phyloP scores from a whole-genome alignment of 139 green algal species.

The Ettlia oleoabundans region DNA sequence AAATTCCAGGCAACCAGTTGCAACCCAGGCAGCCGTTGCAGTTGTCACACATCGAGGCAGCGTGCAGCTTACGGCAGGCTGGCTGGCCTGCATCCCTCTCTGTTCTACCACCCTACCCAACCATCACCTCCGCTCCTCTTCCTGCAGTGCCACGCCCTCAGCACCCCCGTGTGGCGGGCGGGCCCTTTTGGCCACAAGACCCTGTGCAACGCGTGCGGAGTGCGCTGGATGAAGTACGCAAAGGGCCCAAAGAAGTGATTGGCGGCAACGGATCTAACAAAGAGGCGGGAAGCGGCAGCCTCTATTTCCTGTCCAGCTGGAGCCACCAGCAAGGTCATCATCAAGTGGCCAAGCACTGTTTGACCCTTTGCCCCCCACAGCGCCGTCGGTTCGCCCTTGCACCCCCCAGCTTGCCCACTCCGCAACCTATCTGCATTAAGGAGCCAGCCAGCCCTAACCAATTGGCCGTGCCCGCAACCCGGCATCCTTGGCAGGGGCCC shows the following conservation, averaged over 20 bases:
- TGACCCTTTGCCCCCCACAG: not conserved
- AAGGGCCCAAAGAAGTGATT: conserved; percentile 40
- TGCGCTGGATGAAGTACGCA: conserved; percentile 60
- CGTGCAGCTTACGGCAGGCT: not conserved
- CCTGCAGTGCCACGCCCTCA: conserved; percentile 28
- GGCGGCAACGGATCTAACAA: not conserved
- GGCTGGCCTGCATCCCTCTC: not conserved
- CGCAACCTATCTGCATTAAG: too few relatives aligned
- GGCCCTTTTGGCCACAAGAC: conserved; percentile 84
- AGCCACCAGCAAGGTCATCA: too few relatives aligned
- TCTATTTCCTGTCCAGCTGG: not conserved
- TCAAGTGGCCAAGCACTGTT: too few relatives aligned
- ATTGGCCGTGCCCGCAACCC: too few relatives aligned
- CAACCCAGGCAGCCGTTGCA: too few relatives aligned
- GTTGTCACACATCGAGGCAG: too few relatives aligned
- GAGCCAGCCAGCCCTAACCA: too few relatives aligned
- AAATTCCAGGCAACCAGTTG: too few relatives aligned
- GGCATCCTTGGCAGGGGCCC: too few relatives aligned
- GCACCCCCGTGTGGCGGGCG: conserved; percentile 68
- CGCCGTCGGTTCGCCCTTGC: too few relatives aligned
- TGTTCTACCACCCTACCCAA: not conserved
- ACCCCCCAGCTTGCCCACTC: not conserved
- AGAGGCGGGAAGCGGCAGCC: not conserved
- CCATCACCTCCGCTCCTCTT: not conserved
- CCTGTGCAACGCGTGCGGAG: conserved; percentile 85